These are phyloP conservation scores for Aristolochia fimbriata DNA, from an alignment of 164 flowering plant species.

Conservation along the genomic window DNA sequence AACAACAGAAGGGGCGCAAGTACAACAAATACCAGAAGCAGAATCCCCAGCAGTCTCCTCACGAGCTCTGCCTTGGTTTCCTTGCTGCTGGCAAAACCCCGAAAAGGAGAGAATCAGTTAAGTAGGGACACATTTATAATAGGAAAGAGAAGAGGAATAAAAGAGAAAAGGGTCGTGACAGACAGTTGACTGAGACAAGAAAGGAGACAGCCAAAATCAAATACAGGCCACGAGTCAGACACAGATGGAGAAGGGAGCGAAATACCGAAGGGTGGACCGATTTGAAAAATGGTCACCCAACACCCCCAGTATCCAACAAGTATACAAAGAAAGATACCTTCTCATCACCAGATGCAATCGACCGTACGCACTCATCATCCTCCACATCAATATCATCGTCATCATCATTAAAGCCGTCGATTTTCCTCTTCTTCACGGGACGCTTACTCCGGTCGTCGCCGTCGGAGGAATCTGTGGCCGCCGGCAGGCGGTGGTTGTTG, in stretches of 20 bases:
- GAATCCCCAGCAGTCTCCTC: slow-evolving; percentile 19
- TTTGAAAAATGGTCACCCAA: background rate
- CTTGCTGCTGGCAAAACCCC: slow-evolving; percentile 21
- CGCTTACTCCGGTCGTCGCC: slow-evolving; percentile 18
- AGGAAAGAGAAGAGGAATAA: background rate
- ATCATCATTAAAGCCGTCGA: slow-evolving; percentile 16
- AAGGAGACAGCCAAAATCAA: background rate
- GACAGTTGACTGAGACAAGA: slow-evolving; percentile 32
- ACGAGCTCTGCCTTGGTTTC: slow-evolving; percentile 15
- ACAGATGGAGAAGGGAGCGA: background rate
- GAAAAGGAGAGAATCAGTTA: background rate
- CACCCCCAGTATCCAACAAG: background rate
- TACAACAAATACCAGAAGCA: slow-evolving; percentile 34
- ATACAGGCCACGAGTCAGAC: slow-evolving; percentile 3
- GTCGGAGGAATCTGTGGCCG: slow-evolving; percentile 15
- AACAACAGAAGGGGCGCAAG: slow-evolving; percentile 3
- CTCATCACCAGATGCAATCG: slow-evolving; percentile 12
- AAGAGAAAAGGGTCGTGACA: background rate
- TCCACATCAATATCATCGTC: slow-evolving; percentile 10
- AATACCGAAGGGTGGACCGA: too few species aligned
- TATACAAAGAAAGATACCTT: background rate
- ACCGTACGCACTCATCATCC: slow-evolving; percentile 4
- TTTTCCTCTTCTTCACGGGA: slow-evolving; percentile 37
- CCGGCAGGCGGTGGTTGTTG: slow-evolving; percentile 4
- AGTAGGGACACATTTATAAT: background rate